Base-by-base conservation (phyloP, 1,139 yeast genomes). In the Blastobotrys persicus region DNA sequence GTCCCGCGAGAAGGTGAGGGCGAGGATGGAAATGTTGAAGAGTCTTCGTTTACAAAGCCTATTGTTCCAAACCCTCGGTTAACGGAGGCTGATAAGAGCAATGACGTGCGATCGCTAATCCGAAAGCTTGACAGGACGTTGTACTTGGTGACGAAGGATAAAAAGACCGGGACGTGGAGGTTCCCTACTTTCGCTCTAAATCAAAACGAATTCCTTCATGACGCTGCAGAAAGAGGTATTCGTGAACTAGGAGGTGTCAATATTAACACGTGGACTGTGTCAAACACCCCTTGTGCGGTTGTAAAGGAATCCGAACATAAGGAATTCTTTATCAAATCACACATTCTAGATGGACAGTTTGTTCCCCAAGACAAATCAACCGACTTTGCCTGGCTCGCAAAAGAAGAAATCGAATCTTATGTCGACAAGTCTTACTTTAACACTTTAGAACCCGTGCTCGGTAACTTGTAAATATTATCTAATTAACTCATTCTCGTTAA, bases 211-310 rank as follows among this genome's bases (percentile, higher is more conserved):
- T 80, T 91, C 20, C 76, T 89, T 60, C 92, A 88, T 65, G 73
- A 71, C 50, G 76, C 82, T 43, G 96, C 96, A 2, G 89, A 88
- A 66, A 70, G 78, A 47, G 95, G 95, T 1, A 70, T 92, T 52
- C 76, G 80, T 65, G 63, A 70, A 33, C 63, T 86, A 33, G 96
- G 96, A 23, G 96, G 96, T 35, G 78, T 75, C 14, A 69, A 76
- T 50, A 79, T 92, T 65, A 85, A 88, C 67, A 85, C 91, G 46
- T 92, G 95, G 86, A 81, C 88, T 17, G 96, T 92, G 14, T 88
- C 98, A 20, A 81, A 80, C 54, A 85, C 86, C 9, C 98, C 98
- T 40, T 84, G 92, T 44, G 94, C 86, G 53, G 82, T 86, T 4
- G 44, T 61, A 45, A 66, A 50, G 70, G 51, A 17, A 13, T 18